These are phyloP conservation scores for Deinandra increscens DNA, from an alignment of 129 eudicot species.

Conservation along the genomic window DNA sequence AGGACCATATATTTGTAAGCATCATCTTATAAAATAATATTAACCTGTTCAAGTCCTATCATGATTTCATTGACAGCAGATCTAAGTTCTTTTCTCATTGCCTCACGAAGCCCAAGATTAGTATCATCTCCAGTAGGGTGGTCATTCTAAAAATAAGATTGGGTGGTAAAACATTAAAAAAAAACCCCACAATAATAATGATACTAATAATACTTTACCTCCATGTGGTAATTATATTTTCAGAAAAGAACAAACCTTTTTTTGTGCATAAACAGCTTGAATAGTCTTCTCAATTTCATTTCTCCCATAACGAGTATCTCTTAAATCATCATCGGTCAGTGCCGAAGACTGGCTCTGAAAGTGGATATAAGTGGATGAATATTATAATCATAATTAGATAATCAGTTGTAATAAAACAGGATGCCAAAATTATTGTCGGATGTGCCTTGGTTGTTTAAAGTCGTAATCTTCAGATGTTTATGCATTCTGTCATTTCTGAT, in stretches of 20 bases:
- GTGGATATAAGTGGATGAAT: neutral
- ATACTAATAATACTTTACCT: neutral
- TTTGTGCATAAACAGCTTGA: conserved; percentile 67
- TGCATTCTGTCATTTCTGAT: neutral
- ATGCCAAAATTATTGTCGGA: neutral
- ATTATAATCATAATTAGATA: neutral
- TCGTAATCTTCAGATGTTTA: neutral
- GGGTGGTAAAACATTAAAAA: conserved; percentile 4
- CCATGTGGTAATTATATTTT: neutral
- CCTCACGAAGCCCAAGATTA: conserved; percentile 49
- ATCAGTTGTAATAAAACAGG: neutral
- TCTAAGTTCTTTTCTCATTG: conserved; percentile 71
- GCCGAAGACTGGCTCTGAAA: conserved; percentile 87
- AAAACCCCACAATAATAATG: neutral
- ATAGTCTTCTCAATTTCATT: conserved; percentile 63
- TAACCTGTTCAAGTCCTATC: conserved; percentile 72
- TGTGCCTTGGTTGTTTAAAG: neutral
- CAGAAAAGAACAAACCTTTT: conserved; percentile 40
- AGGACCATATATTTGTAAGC: neutral
- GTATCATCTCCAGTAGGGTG: conserved; percentile 51
- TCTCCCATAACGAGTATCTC: conserved; percentile 47
- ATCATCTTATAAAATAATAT: neutral
- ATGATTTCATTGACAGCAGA: conserved; percentile 76
- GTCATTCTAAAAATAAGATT: conserved; percentile 45
- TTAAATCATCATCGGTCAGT: conserved; percentile 76